Evolutionary conservation across 2,329 filamentous ascomycete genomes (phyloP).

Genomic region (Ophiostoma novo-ulmi): DNA sequence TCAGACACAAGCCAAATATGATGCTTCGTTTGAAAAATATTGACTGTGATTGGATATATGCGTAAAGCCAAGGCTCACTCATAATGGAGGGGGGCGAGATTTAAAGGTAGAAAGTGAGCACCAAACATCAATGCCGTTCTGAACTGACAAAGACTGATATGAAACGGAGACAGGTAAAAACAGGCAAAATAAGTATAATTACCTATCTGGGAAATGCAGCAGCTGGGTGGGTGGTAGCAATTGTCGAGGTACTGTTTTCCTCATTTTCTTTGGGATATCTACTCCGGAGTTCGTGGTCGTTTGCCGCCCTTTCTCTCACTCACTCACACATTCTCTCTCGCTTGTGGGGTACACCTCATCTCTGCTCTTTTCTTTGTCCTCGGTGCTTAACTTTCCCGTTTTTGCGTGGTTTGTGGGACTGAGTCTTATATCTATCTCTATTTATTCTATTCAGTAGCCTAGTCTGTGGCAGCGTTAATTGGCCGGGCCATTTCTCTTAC

Average conservation of each 20-base stretch:
- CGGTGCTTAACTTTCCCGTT: conserved; percentile 10
- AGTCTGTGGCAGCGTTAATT: conserved; percentile 16
- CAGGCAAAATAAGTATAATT: conserved; percentile 15
- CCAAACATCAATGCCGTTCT: background rate
- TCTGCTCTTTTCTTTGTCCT: background rate
- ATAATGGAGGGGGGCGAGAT: background rate
- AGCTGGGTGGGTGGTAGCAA: background rate
- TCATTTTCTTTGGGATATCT: background rate
- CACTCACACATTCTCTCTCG: background rate
- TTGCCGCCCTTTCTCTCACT: background rate
- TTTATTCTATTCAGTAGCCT: background rate
- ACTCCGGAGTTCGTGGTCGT: background rate
- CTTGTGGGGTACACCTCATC: background rate
- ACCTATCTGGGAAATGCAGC: conserved; percentile 17
- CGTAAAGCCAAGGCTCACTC: background rate
- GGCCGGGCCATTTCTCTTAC: conserved; percentile 24
- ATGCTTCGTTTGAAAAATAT: background rate
- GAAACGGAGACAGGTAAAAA: background rate
- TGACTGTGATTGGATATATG: background rate
- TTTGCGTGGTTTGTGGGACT: background rate
- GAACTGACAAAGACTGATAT: background rate
- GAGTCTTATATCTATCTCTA: background rate
- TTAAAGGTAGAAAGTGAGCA: background rate
- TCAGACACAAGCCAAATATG: background rate
- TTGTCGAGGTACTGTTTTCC: background rate